phyloP scores from a whole-genome alignment of 495 filamentous ascomycete species.

The Alectoria sarmentosa region DNA sequence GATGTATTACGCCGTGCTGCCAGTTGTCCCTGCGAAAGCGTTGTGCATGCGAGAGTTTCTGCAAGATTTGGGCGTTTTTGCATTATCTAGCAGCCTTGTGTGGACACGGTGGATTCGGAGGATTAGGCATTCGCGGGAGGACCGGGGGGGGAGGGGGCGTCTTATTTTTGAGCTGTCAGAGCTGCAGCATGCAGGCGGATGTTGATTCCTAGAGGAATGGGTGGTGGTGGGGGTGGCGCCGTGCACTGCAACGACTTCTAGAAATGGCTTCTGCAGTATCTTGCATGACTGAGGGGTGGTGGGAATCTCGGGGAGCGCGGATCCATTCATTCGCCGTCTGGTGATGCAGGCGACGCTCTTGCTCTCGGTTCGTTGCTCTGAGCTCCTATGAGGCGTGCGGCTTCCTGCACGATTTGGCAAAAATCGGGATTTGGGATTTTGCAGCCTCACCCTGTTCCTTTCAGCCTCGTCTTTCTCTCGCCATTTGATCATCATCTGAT shows the following conservation, averaged over 20 bases:
- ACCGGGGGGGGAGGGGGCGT: background rate
- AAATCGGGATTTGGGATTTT: background rate
- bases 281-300: background rate
- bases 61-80: constrained; percentile 4
- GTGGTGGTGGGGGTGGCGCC: background rate
- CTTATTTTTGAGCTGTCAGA: background rate
- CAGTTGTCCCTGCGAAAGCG: background rate
- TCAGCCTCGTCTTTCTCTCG: background rate
- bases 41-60: background rate
- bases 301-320: background rate
- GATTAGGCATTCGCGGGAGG: background rate
- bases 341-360: background rate
- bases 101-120: background rate
- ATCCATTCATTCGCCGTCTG: background rate
- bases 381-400: background rate
- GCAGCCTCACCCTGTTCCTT: background rate
- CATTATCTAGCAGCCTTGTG: background rate
- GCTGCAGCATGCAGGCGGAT: background rate
- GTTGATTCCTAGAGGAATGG: too few species aligned
- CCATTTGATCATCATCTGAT: too few species aligned
- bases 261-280: background rate
- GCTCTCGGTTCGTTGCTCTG: too few species aligned
- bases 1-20: too few species aligned
- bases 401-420: background rate
- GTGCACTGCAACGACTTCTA: background rate